Conservation (phyloP, 2,329 filamentous ascomycete genomes). For the Phyllosticta paracitricarpa region DNA sequence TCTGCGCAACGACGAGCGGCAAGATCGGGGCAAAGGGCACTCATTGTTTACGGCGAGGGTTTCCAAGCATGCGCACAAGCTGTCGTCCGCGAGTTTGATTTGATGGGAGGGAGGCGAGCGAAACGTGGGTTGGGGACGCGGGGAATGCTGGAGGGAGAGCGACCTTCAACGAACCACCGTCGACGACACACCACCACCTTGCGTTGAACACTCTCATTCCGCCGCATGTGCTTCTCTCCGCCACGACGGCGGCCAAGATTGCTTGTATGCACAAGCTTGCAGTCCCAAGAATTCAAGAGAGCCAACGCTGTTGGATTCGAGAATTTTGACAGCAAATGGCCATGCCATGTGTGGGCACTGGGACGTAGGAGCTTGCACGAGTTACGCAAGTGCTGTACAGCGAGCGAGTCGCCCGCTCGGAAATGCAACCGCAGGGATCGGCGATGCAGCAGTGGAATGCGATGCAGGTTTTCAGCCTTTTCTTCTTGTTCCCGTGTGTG, state of each 20-base stretch:
- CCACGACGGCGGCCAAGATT: neutral
- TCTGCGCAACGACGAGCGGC: neutral
- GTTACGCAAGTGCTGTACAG: neutral
- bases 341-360: neutral
- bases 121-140: neutral
- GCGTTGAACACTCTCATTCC: neutral
- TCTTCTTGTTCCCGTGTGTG: neutral
- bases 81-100: neutral
- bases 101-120: neutral
- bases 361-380: neutral
- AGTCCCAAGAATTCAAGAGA: neutral
- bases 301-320: neutral
- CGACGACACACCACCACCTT: neutral
- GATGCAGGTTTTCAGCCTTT: neutral
- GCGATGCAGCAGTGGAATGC: neutral
- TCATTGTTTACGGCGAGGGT: neutral
- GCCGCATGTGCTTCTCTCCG: neutral
- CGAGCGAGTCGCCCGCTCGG: neutral
- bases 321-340: neutral
- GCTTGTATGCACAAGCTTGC: neutral
- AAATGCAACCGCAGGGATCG: neutral
- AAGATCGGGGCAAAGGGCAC: neutral
- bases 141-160: neutral
- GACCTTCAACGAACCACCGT: neutral
- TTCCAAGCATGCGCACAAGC: neutral